These are phyloP conservation scores for Tylopilus sp. DNA, from an alignment of 768 basidiomycete genomes.

Conservation along the genomic window DNA sequence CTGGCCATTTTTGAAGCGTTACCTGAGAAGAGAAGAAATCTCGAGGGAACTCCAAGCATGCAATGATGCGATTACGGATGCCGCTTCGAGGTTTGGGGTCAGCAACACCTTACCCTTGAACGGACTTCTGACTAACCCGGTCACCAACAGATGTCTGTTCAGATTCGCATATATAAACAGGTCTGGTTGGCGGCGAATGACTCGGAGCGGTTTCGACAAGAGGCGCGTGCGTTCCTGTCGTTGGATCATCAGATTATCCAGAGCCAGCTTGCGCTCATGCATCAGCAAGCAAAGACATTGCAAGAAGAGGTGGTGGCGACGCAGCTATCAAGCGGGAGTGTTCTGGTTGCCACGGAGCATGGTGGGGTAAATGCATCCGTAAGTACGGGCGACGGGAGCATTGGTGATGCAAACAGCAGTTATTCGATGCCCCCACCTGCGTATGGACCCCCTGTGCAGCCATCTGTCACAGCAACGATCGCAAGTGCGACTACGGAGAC, in stretches of 20 bases:
- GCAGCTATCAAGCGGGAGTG: neutral
- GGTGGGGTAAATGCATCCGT: neutral
- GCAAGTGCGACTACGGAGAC: neutral
- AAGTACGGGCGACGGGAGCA: neutral
- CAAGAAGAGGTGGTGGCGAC: neutral
- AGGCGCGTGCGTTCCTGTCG: slow-evolving; percentile 15
- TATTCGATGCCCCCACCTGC: slow-evolving; percentile 5
- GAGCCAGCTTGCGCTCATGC: slow-evolving; percentile 10
- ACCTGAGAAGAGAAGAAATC: slow-evolving; percentile 72
- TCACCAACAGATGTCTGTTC: slow-evolving; percentile 38
- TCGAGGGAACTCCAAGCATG: slow-evolving; percentile 48
- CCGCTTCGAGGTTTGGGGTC: slow-evolving; percentile 29
- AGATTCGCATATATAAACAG: slow-evolving; percentile 52
- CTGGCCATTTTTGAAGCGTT: slow-evolving; percentile 75
- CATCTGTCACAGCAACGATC: neutral
- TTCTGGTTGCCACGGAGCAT: neutral
- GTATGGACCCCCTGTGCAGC: neutral
- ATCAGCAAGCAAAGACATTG: slow-evolving; percentile 2
- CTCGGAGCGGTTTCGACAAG: slow-evolving; percentile 19
- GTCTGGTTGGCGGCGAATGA: slow-evolving; percentile 38
- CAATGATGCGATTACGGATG: slow-evolving; percentile 50
- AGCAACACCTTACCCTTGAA: neutral
- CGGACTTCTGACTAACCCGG: neutral
- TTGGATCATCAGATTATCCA: slow-evolving; percentile 18
- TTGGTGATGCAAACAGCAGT: neutral